phyloP scores from a whole-genome alignment of 306 rosid genomes.

The Chamaecrista fasciculata region DNA sequence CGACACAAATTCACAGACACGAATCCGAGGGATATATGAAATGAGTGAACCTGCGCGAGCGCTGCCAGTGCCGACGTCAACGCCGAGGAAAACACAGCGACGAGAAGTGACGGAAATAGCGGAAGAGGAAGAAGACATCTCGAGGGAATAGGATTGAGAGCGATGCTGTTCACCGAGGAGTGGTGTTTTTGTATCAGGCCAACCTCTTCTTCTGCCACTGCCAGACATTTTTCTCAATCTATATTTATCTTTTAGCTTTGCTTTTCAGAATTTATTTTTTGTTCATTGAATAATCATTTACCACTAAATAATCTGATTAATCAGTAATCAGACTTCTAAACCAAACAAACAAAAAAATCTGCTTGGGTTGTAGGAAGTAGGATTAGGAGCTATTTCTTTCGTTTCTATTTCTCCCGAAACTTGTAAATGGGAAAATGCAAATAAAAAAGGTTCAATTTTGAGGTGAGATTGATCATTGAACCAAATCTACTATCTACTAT shows the following conservation, averaged over 20 bases:
- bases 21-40: neutral
- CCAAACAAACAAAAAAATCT: too few relatives aligned
- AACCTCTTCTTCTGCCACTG: constrained; percentile 23
- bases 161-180: constrained; percentile 33
- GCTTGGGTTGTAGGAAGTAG: neutral
- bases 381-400: neutral
- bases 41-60: constrained; percentile 79
- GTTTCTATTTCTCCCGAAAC: neutral
- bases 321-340: neutral
- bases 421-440: too few relatives aligned
- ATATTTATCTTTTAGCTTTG: neutral
- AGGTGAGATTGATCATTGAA: neutral
- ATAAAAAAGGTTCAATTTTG: neutral
- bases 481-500: neutral
- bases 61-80: constrained; percentile 95
- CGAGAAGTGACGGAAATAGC: constrained; percentile 4
- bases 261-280: neutral
- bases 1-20: neutral
- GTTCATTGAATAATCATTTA: neutral
- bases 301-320: neutral
- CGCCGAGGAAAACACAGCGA: constrained; percentile 74
- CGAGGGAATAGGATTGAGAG: constrained; percentile 21
- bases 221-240: constrained; percentile 31
- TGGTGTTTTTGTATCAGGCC: constrained; percentile 34
- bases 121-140: constrained; percentile 47